Percentiles rank a stretch among this genome's conserved stretches.
These are phyloP conservation scores for Quercus mongolica DNA, from an alignment of 306 rosid genomes.

Conservation along the genomic window DNA sequence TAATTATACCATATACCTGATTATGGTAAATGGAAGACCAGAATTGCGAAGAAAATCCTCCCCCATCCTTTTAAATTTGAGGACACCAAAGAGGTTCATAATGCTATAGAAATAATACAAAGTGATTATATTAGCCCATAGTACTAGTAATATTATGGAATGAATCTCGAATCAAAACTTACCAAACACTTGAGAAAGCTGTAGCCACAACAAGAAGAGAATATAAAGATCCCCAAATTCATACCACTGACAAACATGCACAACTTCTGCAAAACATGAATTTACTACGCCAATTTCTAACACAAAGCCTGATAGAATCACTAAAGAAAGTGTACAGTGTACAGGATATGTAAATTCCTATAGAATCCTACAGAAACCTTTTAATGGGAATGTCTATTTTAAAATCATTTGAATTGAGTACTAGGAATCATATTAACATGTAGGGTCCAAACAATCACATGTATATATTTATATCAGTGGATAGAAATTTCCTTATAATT, in stretches of 20 bases:
- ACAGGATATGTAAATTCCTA: background rate
- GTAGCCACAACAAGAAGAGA: background rate
- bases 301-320: background rate
- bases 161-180: background rate
- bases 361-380: background rate
- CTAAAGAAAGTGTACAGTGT: background rate
- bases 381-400: background rate
- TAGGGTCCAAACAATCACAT: background rate
- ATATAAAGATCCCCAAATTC: background rate
- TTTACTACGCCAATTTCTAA: background rate
- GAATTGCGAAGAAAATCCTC: conserved; percentile 82
- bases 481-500: background rate
- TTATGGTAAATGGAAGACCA: conserved; percentile 86
- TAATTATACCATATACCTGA: conserved; percentile 53
- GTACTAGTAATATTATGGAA: background rate
- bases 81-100: conserved; percentile 95
- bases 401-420: background rate
- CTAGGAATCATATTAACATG: background rate
- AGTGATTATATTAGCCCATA: background rate
- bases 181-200: background rate
- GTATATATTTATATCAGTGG: background rate
- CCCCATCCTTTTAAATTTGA: conserved; percentile 89
- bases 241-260: background rate
- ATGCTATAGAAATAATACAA: conserved; percentile 36
- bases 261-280: background rate